A percentile compares a stretch with the other conserved stretches of the same genome.
Conservation (phyloP, 1,139 yeast species). For the Diutina scorzettiae region DNA sequence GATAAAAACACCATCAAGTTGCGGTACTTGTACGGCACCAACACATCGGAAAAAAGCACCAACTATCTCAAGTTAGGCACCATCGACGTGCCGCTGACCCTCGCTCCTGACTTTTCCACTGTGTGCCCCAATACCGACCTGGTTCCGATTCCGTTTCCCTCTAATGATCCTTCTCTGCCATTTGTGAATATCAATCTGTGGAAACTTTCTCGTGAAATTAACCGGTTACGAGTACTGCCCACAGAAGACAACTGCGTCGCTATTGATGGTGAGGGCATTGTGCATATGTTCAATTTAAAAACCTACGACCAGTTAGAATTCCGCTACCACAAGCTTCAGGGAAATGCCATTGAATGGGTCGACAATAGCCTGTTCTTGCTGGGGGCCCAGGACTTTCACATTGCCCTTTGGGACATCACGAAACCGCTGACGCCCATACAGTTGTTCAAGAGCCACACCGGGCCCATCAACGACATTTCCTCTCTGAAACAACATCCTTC, state of each 20-base stretch:
- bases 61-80: constrained; percentile 37
- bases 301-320: constrained; percentile 23
- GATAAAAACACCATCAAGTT: constrained; percentile 26
- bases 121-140: constrained; percentile 7
- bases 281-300: constrained; percentile 28
- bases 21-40: constrained; percentile 38
- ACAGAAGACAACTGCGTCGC: constrained; percentile 30
- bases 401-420: constrained; percentile 58
- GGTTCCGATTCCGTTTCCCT: constrained; percentile 3
- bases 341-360: constrained; percentile 62
- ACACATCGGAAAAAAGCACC: constrained; percentile 25
- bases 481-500: constrained; percentile 35
- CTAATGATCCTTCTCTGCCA: constrained; percentile 10
- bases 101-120: constrained; percentile 24
- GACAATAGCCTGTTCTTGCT: constrained; percentile 38
- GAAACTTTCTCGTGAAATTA: constrained; percentile 45
- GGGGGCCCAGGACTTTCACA: constrained; percentile 54
- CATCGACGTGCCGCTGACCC: constrained; percentile 38
- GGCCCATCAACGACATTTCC: constrained; percentile 45
- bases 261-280: constrained; percentile 38
- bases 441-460: constrained; percentile 33
- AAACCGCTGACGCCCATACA: constrained; percentile 32
- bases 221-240: constrained; percentile 29
- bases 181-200: constrained; percentile 31
- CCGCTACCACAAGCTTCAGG: constrained; percentile 53